phyloP scores from a whole-genome alignment of 768 basidiomycete genomes.

The Royoungia palumana region DNA sequence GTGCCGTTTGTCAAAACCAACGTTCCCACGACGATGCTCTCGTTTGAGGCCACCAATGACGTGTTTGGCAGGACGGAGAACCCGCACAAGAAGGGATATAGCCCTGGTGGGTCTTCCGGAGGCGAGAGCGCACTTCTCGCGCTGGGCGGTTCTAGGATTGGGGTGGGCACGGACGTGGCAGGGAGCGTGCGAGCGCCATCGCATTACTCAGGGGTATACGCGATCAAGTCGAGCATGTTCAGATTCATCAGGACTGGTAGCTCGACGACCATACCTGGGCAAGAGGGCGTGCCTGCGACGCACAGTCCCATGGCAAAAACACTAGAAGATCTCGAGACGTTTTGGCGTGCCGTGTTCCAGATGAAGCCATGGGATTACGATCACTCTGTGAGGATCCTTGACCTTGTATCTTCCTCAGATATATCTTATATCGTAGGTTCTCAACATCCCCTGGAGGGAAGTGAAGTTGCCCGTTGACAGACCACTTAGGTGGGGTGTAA shows the following conservation, averaged over 20 bases:
- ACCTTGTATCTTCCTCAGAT: too few relatives aligned
- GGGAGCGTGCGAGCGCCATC: slow-evolving; percentile 67
- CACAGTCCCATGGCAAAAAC: slow-evolving; percentile 60
- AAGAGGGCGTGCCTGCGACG: slow-evolving; percentile 54
- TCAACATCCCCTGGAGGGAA: slow-evolving; percentile 35
- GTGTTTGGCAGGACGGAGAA: slow-evolving; percentile 60
- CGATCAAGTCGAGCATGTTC: slow-evolving; percentile 54
- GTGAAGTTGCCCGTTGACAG: slow-evolving; percentile 46
- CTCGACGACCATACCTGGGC: slow-evolving; percentile 45
- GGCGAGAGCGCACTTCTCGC: slow-evolving; percentile 67
- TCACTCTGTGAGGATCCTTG: slow-evolving; percentile 35
- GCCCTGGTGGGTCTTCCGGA: slow-evolving; percentile 66
- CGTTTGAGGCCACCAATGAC: slow-evolving; percentile 55
- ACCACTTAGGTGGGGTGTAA: slow-evolving; percentile 55
- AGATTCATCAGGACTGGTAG: slow-evolving; percentile 56
- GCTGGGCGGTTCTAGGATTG: slow-evolving; percentile 55
- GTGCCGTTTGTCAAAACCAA: slow-evolving; percentile 70
- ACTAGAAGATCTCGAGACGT: slow-evolving; percentile 60
- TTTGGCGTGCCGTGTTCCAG: slow-evolving; percentile 59
- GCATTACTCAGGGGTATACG: slow-evolving; percentile 62
- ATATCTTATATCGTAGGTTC: slow-evolving; percentile 20
- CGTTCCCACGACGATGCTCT: slow-evolving; percentile 54
- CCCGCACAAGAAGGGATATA: slow-evolving; percentile 52
- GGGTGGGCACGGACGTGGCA: slow-evolving; percentile 67
- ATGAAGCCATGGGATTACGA: slow-evolving; percentile 70